These are phyloP conservation scores for Blastocystis sp. DNA, from an alignment of 352 stramenopile genomes.

Conservation along the genomic window DNA sequence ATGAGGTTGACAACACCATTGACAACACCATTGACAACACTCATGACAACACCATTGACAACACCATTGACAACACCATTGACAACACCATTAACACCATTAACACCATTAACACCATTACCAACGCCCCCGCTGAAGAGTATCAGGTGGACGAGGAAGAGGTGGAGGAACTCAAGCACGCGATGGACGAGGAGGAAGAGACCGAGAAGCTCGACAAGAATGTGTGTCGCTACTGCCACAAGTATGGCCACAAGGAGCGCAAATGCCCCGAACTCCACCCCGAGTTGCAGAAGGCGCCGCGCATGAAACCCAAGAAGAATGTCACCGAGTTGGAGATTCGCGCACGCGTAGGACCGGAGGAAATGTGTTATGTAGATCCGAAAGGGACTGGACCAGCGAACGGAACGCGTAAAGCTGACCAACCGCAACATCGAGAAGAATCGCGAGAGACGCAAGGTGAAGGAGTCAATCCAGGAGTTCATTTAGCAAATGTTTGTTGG, in stretches of 20 bases:
- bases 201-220: neutral
- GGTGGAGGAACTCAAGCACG: no score
- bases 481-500: slow-evolving; percentile 53
- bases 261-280: slow-evolving; percentile 41
- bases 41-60: no score
- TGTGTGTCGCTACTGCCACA: slow-evolving; percentile 25
- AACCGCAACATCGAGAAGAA: slow-evolving; percentile 56
- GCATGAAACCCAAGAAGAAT: slow-evolving; percentile 56
- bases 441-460: slow-evolving; percentile 46
- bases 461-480: slow-evolving; percentile 22
- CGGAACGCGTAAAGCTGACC: slow-evolving; percentile 16
- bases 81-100: no score
- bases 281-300: slow-evolving; percentile 40
- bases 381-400: slow-evolving; percentile 30
- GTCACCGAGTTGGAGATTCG: slow-evolving; percentile 44
- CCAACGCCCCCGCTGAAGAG: slow-evolving; percentile 42
- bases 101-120: no score
- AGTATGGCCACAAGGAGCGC: slow-evolving; percentile 38
- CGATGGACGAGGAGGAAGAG: slow-evolving; percentile 5
- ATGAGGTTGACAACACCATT: slow-evolving; percentile 20
- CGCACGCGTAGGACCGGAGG: neutral
- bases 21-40: no score
- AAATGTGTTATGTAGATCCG: slow-evolving; percentile 31
- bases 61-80: no score
- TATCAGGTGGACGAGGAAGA: slow-evolving; percentile 6